phyloP scores from a whole-genome alignment of 768 basidiomycete species.

The Trametes cinnabarina region DNA sequence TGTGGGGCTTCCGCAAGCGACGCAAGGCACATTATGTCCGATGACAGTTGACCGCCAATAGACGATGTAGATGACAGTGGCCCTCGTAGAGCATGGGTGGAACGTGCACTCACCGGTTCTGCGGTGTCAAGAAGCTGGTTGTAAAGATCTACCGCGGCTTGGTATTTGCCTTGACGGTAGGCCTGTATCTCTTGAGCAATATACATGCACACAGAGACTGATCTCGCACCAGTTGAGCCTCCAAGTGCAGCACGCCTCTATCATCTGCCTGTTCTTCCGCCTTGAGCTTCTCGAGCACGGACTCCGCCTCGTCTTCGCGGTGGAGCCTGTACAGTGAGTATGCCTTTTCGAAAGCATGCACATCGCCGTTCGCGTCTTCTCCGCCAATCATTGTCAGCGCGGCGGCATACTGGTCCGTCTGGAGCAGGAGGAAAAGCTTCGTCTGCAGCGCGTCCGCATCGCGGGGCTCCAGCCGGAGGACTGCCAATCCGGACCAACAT shows the following conservation, averaged over 20 bases:
- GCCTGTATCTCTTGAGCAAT: constrained; percentile 42
- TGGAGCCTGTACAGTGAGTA: constrained; percentile 88
- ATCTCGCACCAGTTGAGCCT: constrained; percentile 79
- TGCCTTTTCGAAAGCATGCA: constrained; percentile 62
- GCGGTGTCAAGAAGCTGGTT: constrained; percentile 77
- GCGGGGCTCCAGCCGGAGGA: constrained; percentile 62
- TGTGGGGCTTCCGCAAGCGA: too few relatives aligned
- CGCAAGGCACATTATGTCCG: not conserved
- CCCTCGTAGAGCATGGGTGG: too few relatives aligned
- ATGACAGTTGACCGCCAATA: not conserved
- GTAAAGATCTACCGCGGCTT: constrained; percentile 72
- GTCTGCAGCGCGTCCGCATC: constrained; percentile 77
- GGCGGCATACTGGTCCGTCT: constrained; percentile 75
- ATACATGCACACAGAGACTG: constrained; percentile 10
- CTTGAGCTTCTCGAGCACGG: constrained; percentile 50
- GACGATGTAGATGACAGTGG: not conserved
- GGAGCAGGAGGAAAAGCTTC: constrained; percentile 83
- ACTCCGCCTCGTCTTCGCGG: constrained; percentile 63
- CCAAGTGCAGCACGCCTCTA: constrained; percentile 71
- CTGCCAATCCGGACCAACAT: constrained; percentile 38
- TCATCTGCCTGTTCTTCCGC: constrained; percentile 38
- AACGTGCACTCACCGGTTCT: constrained; percentile 60
- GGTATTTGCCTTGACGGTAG: constrained; percentile 77
- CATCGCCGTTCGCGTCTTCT: not conserved
- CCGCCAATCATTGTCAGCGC: constrained; percentile 54